Evolutionary conservation across 495 filamentous ascomycete species (phyloP).

Genomic region (Tuber calosporum): DNA sequence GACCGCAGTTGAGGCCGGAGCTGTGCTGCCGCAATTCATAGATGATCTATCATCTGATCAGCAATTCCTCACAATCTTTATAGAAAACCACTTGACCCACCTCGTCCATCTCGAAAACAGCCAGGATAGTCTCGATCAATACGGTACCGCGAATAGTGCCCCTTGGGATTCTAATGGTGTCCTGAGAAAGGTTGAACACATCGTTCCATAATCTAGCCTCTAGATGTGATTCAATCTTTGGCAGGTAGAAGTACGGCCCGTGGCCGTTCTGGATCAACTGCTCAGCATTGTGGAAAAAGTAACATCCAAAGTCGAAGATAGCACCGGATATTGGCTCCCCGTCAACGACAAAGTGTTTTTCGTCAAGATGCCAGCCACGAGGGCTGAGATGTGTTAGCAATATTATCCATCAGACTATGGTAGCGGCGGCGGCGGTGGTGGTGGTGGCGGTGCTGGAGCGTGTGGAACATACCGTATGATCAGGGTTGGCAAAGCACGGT

Average conservation of each 20-base stretch:
- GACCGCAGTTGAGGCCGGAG: slow-evolving; percentile 93
- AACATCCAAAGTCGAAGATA: slow-evolving; percentile 96
- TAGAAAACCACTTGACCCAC: slow-evolving; percentile 34
- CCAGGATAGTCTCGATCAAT: slow-evolving; percentile 94
- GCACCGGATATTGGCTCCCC: slow-evolving; percentile 88
- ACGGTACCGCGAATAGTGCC: slow-evolving; percentile 95
- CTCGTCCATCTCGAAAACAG: slow-evolving; percentile 99
- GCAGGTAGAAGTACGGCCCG: slow-evolving; percentile 98
- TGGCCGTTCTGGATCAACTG: slow-evolving; percentile 75
- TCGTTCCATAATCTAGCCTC: slow-evolving; percentile 99
- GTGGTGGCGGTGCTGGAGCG: not conserved
- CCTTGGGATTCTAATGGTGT: slow-evolving; percentile 77
- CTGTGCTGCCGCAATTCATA: slow-evolving; percentile 97
- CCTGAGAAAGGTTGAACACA: slow-evolving; percentile 93
- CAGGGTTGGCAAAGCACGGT: slow-evolving; percentile 68
- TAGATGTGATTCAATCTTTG: slow-evolving; percentile 98
- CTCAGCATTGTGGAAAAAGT: slow-evolving; percentile 98
- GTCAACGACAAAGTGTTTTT: slow-evolving; percentile 96
- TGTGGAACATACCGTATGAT: slow-evolving; percentile 55
- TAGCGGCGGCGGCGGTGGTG: not conserved
- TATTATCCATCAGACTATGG: not conserved
- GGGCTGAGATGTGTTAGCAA: slow-evolving; percentile 44
- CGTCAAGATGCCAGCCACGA: slow-evolving; percentile 90
- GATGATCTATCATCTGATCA: slow-evolving; percentile 60
- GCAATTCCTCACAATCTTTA: not conserved